Percentiles rank a stretch among this genome's conserved stretches.
These are phyloP conservation scores for Calycina herbarum DNA, from an alignment of 2,329 filamentous ascomycete species.

Conservation along the genomic window DNA sequence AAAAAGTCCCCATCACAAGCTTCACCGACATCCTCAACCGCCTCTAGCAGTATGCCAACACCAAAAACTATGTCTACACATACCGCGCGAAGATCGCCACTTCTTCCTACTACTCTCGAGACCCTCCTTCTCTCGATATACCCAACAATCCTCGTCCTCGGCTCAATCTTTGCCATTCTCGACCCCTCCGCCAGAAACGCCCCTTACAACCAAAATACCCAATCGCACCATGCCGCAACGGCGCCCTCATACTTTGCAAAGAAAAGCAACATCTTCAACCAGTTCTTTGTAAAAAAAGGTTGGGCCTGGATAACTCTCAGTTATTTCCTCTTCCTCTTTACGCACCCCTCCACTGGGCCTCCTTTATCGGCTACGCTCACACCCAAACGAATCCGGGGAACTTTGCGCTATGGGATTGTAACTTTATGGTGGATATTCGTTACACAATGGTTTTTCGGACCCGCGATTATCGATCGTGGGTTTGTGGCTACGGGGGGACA, in stretches of 20 bases:
- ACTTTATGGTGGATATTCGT: constrained; percentile 81
- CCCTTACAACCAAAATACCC: constrained; percentile 60
- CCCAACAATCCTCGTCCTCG: constrained; percentile 75
- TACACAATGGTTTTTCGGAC: constrained; percentile 97
- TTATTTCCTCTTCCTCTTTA: constrained; percentile 68
- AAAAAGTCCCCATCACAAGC: constrained; percentile 27
- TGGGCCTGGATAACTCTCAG: constrained; percentile 88
- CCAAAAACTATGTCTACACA: constrained; percentile 20
- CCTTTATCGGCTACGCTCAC: constrained; percentile 43
- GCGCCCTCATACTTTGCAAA: constrained; percentile 88
- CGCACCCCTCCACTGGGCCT: constrained; percentile 59
- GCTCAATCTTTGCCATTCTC: constrained; percentile 76
- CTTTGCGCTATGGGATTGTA: constrained; percentile 67
- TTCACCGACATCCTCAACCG: constrained; percentile 17
- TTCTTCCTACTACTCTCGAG: constrained; percentile 70
- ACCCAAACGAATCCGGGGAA: constrained; percentile 55
- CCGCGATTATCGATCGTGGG: constrained; percentile 83
- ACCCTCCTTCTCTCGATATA: constrained; percentile 66
- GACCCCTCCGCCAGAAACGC: constrained; percentile 69
- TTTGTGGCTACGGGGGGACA: constrained; percentile 87
- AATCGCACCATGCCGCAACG: constrained; percentile 60
- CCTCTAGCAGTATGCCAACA: constrained; percentile 11
- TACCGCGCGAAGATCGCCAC: constrained; percentile 47
- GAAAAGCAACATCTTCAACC: constrained; percentile 90
- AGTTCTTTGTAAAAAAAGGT: constrained; percentile 90